Percentiles rank a stretch among this genome's conserved stretches.
These are phyloP conservation scores for Withania somnifera DNA, from an alignment of 305 asterid genomes.

Conservation along the genomic window DNA sequence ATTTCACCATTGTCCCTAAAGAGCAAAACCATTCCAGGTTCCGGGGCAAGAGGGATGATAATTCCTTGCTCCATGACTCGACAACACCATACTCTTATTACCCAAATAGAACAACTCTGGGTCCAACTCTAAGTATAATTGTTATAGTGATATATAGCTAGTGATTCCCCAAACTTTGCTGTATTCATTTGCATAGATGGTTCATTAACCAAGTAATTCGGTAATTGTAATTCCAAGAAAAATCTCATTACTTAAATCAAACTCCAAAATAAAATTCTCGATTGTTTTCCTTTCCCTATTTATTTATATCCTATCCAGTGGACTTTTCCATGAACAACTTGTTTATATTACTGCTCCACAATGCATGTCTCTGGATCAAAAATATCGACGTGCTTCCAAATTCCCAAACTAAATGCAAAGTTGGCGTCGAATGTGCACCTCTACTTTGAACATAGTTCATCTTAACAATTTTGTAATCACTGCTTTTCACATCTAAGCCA, in stretches of 20 bases:
- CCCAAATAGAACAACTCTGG: conserved; percentile 21
- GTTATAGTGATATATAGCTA: conserved; percentile 10
- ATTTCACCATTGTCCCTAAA: background rate
- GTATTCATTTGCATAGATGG: conserved; percentile 3
- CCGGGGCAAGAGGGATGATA: background rate
- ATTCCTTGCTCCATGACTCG: conserved; percentile 4
- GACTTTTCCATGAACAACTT: no score
- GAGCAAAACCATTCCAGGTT: background rate
- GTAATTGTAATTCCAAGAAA: background rate
- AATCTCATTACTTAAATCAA: background rate
- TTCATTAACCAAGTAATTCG: conserved; percentile 3
- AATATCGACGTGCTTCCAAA: background rate
- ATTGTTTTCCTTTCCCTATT: no score
- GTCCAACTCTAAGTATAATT: background rate
- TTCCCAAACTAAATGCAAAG: background rate
- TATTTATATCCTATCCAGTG: no score
- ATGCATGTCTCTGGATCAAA: background rate
- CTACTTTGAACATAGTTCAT: background rate
- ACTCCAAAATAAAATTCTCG: no score
- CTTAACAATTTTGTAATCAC: background rate
- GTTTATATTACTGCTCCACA: no score
- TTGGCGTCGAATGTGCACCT: background rate
- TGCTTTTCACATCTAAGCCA: background rate
- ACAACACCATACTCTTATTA: conserved; percentile 15
- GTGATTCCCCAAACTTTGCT: background rate